Evolutionary conservation across 495 filamentous ascomycete species (phyloP).

Genomic region (Penicillium riverlandense): DNA sequence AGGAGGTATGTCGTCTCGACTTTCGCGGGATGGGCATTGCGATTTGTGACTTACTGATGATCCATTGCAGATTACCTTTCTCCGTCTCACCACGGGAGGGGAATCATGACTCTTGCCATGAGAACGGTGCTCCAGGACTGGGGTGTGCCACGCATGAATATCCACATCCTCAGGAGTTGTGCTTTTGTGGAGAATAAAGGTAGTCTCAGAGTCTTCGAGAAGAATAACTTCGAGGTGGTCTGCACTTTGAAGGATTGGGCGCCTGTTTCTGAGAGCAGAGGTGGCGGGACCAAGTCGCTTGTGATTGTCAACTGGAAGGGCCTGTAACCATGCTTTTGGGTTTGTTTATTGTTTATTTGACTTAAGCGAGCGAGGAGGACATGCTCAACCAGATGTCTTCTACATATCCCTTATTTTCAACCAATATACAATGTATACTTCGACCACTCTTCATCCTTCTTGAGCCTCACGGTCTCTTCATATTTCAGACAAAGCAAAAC

Average conservation of each 20-base stretch:
- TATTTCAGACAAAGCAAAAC: conserved; percentile 35
- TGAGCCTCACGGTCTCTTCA: conserved; percentile 31
- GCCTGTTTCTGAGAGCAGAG: conserved; percentile 4
- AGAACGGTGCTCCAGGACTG: conserved; percentile 14
- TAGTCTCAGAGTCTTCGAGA: conserved; percentile 15
- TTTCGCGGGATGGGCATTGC: too few species aligned
- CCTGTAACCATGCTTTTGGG: too few species aligned
- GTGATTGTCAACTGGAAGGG: not conserved
- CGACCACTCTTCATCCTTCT: conserved; percentile 25
- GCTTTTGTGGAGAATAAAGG: conserved; percentile 16
- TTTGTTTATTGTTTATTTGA: too few species aligned
- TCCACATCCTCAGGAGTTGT: conserved; percentile 6
- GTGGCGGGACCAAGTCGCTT: conserved; percentile 13
- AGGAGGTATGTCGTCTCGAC: conserved; percentile 6
- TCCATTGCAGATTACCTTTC: conserved; percentile 14
- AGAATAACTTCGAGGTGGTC: conserved; percentile 15
- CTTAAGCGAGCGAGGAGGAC: too few species aligned
- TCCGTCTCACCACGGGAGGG: conserved; percentile 14
- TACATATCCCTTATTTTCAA: not conserved
- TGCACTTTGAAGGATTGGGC: conserved; percentile 12
- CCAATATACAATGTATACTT: conserved; percentile 21
- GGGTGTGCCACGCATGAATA: conserved; percentile 22
- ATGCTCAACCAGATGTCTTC: too few species aligned
- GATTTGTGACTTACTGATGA: not conserved
- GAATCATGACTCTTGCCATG: conserved; percentile 21